These are phyloP conservation scores for Suhomyces bolitotheri DNA, from an alignment of 1,139 yeast genomes.

Conservation along the genomic window DNA sequence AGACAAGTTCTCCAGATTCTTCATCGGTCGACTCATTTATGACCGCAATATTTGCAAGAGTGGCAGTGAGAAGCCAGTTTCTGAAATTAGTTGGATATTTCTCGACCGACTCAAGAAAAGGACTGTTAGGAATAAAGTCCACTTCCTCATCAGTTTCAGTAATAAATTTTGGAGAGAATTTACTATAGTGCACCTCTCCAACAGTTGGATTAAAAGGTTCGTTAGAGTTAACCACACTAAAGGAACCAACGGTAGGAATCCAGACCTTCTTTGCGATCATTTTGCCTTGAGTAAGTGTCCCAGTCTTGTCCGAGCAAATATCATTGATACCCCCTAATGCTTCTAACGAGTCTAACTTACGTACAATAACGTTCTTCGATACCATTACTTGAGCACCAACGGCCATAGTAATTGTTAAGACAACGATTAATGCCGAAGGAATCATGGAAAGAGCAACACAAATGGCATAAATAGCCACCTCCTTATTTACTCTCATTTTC, in stretches of 20 bases:
- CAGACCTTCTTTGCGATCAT: slow-evolving; percentile 46
- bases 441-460: slow-evolving; percentile 54
- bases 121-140: slow-evolving; percentile 22
- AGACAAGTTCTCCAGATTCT: slow-evolving; percentile 27
- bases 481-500: slow-evolving; percentile 38
- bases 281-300: slow-evolving; percentile 52
- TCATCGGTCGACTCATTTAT: slow-evolving; percentile 27
- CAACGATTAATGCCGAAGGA: slow-evolving; percentile 58
- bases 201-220: slow-evolving; percentile 45
- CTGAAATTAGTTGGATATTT: slow-evolving; percentile 15
- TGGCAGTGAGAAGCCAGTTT: slow-evolving; percentile 32
- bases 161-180: slow-evolving; percentile 26
- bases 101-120: slow-evolving; percentile 11
- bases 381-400: slow-evolving; percentile 53
- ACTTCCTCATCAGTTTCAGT: slow-evolving; percentile 34
- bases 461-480: slow-evolving; percentile 43
- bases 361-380: slow-evolving; percentile 44
- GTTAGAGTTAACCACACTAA: slow-evolving; percentile 33
- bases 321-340: slow-evolving; percentile 54
- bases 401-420: slow-evolving; percentile 52
- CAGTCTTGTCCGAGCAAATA: slow-evolving; percentile 56
- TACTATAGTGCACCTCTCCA: slow-evolving; percentile 29
- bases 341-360: slow-evolving; percentile 47
- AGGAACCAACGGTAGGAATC: slow-evolving; percentile 39
- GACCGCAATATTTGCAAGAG: slow-evolving; percentile 38